These are phyloP conservation scores for Melianthus villosus DNA, from an alignment of 441 rosid genomes.

Conservation along the genomic window DNA sequence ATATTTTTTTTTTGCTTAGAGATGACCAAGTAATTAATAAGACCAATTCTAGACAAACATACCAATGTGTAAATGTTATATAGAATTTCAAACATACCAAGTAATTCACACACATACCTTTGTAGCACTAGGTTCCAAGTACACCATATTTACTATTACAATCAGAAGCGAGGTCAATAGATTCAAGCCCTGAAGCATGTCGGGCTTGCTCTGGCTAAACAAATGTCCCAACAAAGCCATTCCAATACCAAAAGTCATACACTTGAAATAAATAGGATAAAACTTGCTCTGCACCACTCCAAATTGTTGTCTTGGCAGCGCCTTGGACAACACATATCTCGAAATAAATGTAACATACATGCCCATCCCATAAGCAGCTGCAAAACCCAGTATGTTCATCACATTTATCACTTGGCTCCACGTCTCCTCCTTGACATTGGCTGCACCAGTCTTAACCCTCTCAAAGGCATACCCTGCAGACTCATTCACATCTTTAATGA, in stretches of 20 bases:
- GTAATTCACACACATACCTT: conserved; percentile 24
- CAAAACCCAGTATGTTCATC: conserved; percentile 28
- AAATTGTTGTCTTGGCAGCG: conserved; percentile 52
- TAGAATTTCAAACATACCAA: background rate
- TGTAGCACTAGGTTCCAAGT: conserved; percentile 56
- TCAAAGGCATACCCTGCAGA: no score
- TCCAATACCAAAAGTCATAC: conserved; percentile 22
- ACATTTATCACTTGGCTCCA: conserved; percentile 12
- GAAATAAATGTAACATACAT: conserved; percentile 69
- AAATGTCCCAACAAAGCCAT: conserved; percentile 42
- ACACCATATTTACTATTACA: conserved; percentile 36
- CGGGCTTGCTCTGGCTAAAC: conserved; percentile 22
- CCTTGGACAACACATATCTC: conserved; percentile 32
- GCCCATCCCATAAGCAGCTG: conserved; percentile 46
- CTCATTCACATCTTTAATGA: background rate
- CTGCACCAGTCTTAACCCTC: background rate
- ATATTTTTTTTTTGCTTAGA: no score
- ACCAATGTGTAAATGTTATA: background rate
- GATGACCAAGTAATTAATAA: background rate
- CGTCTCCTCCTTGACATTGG: background rate
- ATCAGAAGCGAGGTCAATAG: conserved; percentile 27
- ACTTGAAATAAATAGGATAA: conserved; percentile 54
- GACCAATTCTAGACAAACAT: no score
- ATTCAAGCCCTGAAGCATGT: conserved; percentile 35
- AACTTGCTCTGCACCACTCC: conserved; percentile 71